A percentile compares a stretch with the other conserved stretches of the same genome.
phyloP scores from a whole-genome alignment of 2,329 filamentous ascomycete species.

The Westerdykella sp. region DNA sequence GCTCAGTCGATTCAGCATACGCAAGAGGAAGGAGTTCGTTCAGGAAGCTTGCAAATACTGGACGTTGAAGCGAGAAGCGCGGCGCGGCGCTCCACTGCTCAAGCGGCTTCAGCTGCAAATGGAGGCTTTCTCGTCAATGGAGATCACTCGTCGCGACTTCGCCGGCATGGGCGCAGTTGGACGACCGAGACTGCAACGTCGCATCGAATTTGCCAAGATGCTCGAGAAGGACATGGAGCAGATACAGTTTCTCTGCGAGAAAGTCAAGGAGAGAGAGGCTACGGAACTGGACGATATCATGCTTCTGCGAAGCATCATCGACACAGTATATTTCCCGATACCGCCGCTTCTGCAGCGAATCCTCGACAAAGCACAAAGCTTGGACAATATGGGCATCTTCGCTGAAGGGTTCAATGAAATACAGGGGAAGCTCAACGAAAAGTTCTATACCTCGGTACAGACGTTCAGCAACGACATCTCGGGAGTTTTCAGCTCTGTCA shows the following conservation, averaged over 20 bases:
- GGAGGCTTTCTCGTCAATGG: conserved; percentile 95
- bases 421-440: conserved; percentile 48
- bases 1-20: conserved; percentile 68
- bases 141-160: conserved; percentile 91
- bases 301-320: conserved; percentile 71
- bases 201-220: conserved; percentile 80
- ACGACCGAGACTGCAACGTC: conserved; percentile 66
- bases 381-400: conserved; percentile 50
- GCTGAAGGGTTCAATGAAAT: conserved; percentile 49
- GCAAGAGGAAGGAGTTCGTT: conserved; percentile 86
- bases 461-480: conserved; percentile 56
- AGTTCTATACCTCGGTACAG: conserved; percentile 55
- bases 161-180: conserved; percentile 88
- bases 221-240: conserved; percentile 71
- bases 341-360: conserved; percentile 69
- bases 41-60: conserved; percentile 94
- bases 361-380: conserved; percentile 65
- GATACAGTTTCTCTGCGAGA: conserved; percentile 62
- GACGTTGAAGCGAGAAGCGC: conserved; percentile 91
- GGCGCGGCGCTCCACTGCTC: conserved; percentile 81
- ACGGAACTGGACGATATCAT: conserved; percentile 71
- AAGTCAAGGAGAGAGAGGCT: conserved; percentile 68
- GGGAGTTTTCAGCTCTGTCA: conserved; percentile 50
- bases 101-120: conserved; percentile 92
- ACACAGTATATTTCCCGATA: conserved; percentile 88